These are phyloP conservation scores for Fusarium pseudonygamai DNA, from an alignment of 2,329 filamentous ascomycete genomes.

Conservation along the genomic window DNA sequence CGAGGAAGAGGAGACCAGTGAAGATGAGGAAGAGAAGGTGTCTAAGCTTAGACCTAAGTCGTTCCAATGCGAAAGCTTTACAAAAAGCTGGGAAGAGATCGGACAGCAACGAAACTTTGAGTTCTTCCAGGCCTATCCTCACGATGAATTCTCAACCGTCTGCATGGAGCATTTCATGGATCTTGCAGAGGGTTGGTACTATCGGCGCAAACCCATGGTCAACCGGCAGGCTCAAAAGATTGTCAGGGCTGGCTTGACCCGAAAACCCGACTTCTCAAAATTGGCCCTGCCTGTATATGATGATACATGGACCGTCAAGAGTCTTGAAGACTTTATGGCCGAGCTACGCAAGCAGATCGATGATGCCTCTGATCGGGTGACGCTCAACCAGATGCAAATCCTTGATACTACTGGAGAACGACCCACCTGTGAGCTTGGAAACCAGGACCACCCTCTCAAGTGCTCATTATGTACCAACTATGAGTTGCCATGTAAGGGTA, in stretches of 20 bases:
- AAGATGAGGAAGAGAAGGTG: neutral
- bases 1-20: neutral
- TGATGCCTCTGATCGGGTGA: neutral
- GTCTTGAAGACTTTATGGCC: neutral
- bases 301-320: slow-evolving; percentile 7
- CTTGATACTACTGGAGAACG: neutral
- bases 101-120: slow-evolving; percentile 2
- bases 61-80: slow-evolving; percentile 11
- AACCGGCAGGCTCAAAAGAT: neutral
- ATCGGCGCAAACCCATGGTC: neutral
- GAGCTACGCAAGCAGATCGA: neutral
- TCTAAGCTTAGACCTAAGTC: neutral
- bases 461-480: slow-evolving; percentile 4
- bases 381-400: neutral
- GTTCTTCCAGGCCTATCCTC: slow-evolving; percentile 33
- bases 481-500: neutral
- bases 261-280: slow-evolving; percentile 6
- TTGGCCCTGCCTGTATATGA: slow-evolving; percentile 16
- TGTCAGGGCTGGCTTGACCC: neutral
- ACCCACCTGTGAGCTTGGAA: slow-evolving; percentile 7
- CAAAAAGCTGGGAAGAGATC: neutral
- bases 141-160: slow-evolving; percentile 27
- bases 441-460: neutral
- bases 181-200: slow-evolving; percentile 27
- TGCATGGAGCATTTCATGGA: slow-evolving; percentile 20